Evolutionary conservation across 139 green algal species (phyloP), one percentile per base, ranked within the genome.

Genomic region (Limnomonas spitsbergensis): DNA sequence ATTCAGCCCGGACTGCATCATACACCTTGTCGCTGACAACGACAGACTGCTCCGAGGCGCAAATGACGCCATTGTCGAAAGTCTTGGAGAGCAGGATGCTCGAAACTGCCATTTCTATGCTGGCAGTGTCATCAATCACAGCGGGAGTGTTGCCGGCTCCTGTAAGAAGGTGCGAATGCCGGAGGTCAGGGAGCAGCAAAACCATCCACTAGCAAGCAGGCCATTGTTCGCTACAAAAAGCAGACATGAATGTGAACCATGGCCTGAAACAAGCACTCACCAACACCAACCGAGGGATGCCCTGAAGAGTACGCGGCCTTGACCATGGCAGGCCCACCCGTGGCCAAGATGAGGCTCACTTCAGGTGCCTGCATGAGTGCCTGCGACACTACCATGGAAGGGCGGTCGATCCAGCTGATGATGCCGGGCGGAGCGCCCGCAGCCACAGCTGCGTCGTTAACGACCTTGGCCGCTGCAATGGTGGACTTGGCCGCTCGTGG

Each of bases 31-130:
- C 61, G 7, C 6, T 35, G 14, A 61, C 35, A 31, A 93, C 87
- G 7, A 93, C 86, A n/a, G 70, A 81, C 78, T 93, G 89, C 86
- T 93, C 89, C 0, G 53, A 81, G 38, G 89, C 89, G 77, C 89
- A 93, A 77, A 93, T 93, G 26, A 94, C 89, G 32, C 88, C 88
- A 53, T 92, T 92, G 78, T 92, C 88, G 75, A 92, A 92, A n/a
- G 87, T 92, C 81, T 91, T 91, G 69, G 84, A 89, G 31, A 90
- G 42, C 52, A 90, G 53, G 40, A 90, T 77, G 52, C 69, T 82
- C 53, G 53, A 83, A 24, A 90, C 86, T 0, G 83, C 86, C 81
- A 91, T 87, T 40, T 84, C 53, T 3, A 93, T 75, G 77, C 90
- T 78, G 38, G 89, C 88, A 7, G 82, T 89, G 38, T 90, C 88